Evolutionary conservation across 78 protist species (phyloP), one percentile per base, ranked within the genome.

Genomic region (Polysphondylium violaceum): DNA sequence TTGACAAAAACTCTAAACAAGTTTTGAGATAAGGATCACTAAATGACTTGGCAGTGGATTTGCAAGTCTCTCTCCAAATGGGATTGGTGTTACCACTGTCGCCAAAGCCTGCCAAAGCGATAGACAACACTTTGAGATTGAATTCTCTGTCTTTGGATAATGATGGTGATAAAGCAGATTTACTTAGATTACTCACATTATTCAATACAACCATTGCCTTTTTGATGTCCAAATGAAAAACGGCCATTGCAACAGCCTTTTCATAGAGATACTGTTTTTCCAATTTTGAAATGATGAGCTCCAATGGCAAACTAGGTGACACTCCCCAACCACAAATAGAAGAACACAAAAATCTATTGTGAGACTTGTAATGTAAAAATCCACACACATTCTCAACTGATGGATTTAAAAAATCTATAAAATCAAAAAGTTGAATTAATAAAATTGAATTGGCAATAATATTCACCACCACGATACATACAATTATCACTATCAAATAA

Each of bases 71-170:
- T 35, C 36, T 50, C 95, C 95, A 88, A 41, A 81, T 79, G 0
- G 58, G 33, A 35, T 74, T 75, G 17, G 21, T 4, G 35, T 68
- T 67, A 11, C 55, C 19, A 0, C 55, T 53, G 23, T 31, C 74
- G 29, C 73, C 76, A 58, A 74, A 92, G 27, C 97, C 97, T 7
- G 97, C 94, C 16, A 95, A 38, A 14, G 94, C 95, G 71, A 95
- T 74, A 4, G 95, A 81, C 3, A 89, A 47, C 29, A 93, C 31
- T 36, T 72, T 17, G 2, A 94, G 59, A 12, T 50, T 40, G 33
- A 23, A 23, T 25, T 61, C 88, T 40, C 81, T 16, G 12, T 88
- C 87, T 35, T 53, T 76, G 14, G 19, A 51, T 3, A 60, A 17
- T 1, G 40, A n/a, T 61, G 63, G 61, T 16, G 19, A 27, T 25